Evolutionary conservation across 805 yeast species (phyloP).

Genomic region (Teunomyces aglyptinius): DNA sequence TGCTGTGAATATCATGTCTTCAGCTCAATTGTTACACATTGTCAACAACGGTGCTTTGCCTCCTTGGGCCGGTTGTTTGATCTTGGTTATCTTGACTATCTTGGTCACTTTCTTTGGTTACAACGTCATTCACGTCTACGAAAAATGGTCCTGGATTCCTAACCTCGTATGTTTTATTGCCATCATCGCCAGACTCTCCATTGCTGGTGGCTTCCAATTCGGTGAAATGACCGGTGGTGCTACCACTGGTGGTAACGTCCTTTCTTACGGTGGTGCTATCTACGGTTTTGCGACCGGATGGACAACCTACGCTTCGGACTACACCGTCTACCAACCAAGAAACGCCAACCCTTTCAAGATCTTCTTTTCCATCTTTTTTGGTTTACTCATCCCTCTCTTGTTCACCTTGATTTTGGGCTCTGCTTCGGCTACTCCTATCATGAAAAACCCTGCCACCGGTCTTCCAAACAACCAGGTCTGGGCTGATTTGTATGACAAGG

Average conservation of each 20-base stretch:
- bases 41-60: slow-evolving; percentile 70
- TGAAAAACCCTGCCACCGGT: slow-evolving; percentile 51
- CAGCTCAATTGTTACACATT: slow-evolving; percentile 79
- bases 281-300: slow-evolving; percentile 93
- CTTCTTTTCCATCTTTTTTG: slow-evolving; percentile 61
- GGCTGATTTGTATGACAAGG: slow-evolving; percentile 47
- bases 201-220: slow-evolving; percentile 56
- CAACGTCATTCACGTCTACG: slow-evolving; percentile 75
- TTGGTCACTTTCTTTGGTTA: slow-evolving; percentile 82
- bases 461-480: slow-evolving; percentile 44
- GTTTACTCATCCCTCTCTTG: slow-evolving; percentile 65
- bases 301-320: slow-evolving; percentile 91
- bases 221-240: slow-evolving; percentile 47
- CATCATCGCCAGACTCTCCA: slow-evolving; percentile 73
- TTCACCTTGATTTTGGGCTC: slow-evolving; percentile 83
- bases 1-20: slow-evolving; percentile 85
- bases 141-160: slow-evolving; percentile 88
- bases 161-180: slow-evolving; percentile 70
- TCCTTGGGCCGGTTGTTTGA: slow-evolving; percentile 87
- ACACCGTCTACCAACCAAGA: slow-evolving; percentile 81
- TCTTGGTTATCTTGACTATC: slow-evolving; percentile 66
- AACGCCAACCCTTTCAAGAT: slow-evolving; percentile 57
- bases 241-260: slow-evolving; percentile 69
- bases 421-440: slow-evolving; percentile 72
- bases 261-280: slow-evolving; percentile 78